phyloP scores from a whole-genome alignment of 371 early-diverging fungal genomes.

The Rhizomucor pusillus region DNA sequence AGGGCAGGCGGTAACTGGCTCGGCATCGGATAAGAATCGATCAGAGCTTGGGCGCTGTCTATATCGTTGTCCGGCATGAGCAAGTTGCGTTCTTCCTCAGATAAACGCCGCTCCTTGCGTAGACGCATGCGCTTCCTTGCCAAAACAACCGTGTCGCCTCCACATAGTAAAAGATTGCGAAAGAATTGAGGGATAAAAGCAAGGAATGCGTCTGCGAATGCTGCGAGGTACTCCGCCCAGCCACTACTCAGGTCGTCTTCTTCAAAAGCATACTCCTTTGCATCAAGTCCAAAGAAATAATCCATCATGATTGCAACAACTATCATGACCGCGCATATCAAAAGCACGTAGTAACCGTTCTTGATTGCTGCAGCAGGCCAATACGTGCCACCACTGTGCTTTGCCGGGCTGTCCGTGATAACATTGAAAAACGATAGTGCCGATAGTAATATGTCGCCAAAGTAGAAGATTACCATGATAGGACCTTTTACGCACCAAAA shows the following conservation, averaged over 20 bases:
- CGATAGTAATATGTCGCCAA: constrained; percentile 38
- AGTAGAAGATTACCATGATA: constrained; percentile 47
- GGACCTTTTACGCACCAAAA: constrained; percentile 56
- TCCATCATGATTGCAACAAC: constrained; percentile 38
- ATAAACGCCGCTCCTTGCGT: too few relatives aligned
- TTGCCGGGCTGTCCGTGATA: constrained; percentile 25
- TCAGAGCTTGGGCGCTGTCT: too few relatives aligned
- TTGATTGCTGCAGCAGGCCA: constrained; percentile 47
- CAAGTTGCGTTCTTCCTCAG: too few relatives aligned
- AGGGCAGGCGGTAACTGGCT: too few relatives aligned
- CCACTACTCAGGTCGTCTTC: constrained; percentile 13
- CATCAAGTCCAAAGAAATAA: constrained; percentile 32
- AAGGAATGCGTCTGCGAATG: constrained; percentile 39
- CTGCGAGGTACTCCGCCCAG: constrained; percentile 16
- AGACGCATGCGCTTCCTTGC: constrained; percentile 33
- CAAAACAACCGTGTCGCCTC: constrained; percentile 35
- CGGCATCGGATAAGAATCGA: too few relatives aligned
- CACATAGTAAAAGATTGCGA: constrained; percentile 37
- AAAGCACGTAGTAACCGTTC: constrained; percentile 40
- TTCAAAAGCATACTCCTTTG: constrained; percentile 4
- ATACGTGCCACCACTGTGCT: constrained; percentile 26
- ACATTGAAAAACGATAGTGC: constrained; percentile 26
- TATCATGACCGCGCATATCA: constrained; percentile 38
- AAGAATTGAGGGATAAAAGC: constrained; percentile 46
- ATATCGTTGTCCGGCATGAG: too few relatives aligned